Percentiles rank a stretch among this genome's conserved stretches.
These are phyloP conservation scores for Casuarina cunninghamiana DNA, from an alignment of 306 rosid genomes.

Conservation along the genomic window DNA sequence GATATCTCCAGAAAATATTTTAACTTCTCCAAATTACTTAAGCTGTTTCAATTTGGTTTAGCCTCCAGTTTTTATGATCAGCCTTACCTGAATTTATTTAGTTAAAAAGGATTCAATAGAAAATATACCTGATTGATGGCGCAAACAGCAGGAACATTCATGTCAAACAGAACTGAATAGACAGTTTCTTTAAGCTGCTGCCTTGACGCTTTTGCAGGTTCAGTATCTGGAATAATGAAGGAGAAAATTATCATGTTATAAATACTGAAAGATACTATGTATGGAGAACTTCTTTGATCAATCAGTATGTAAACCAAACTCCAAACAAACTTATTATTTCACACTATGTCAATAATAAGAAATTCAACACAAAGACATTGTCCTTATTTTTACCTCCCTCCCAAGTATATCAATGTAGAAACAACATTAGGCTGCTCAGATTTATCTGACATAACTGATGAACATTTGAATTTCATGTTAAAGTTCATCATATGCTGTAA, in stretches of 20 bases:
- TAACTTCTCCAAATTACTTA: constrained; percentile 4
- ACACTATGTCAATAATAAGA: not conserved
- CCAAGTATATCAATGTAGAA: not conserved
- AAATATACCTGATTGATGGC: constrained; percentile 78
- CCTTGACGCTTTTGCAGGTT: constrained; percentile 78
- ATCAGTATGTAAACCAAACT: not conserved
- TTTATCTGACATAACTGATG: not conserved
- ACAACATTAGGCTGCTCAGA: not conserved
- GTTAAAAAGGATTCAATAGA: not conserved
- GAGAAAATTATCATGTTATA: constrained; percentile 14
- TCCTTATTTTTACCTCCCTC: not conserved
- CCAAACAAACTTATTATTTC: not conserved
- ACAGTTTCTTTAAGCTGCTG: constrained; percentile 81
- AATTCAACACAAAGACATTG: not conserved
- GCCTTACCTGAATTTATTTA: not conserved
- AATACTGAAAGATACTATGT: constrained; percentile 18
- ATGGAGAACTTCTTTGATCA: constrained; percentile 2
- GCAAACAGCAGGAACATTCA: constrained; percentile 90
- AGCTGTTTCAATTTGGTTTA: constrained; percentile 2
- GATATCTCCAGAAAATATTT: too few relatives aligned
- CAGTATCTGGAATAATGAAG: constrained; percentile 62
- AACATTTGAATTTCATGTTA: not conserved
- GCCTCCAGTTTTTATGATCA: not conserved
- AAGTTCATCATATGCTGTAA: not conserved
- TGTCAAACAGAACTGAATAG: constrained; percentile 63